Conservation (phyloP, 179 eudicot genomes). For the Corrigiola litoralis region DNA sequence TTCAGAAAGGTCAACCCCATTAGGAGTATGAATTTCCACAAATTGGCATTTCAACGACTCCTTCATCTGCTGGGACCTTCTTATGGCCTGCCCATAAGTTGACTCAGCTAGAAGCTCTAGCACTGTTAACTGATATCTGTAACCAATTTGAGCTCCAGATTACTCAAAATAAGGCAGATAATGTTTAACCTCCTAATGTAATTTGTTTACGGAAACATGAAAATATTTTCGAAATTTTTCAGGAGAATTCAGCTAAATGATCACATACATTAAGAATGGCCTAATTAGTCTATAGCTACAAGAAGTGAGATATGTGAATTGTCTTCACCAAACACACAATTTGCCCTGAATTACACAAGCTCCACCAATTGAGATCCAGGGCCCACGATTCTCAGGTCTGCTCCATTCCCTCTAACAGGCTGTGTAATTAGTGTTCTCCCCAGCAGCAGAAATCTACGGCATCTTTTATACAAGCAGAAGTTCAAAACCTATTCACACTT, state of each 20-base stretch:
- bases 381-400: no score
- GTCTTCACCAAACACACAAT: no score
- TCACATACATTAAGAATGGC: not conserved
- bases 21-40: conserved; percentile 81
- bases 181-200: not conserved
- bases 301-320: no score
- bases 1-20: conserved; percentile 73
- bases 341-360: no score
- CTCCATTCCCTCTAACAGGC: no score
- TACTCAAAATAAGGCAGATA: no score
- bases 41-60: conserved; percentile 47
- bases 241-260: not conserved
- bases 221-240: no score
- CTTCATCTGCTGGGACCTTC: conserved; percentile 47
- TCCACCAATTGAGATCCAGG: no score
- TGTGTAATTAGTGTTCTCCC: not conserved
- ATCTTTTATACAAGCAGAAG: conserved; percentile 3
- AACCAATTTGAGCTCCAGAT: conserved; percentile 20
- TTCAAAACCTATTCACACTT: not conserved
- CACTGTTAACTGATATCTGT: conserved; percentile 74
- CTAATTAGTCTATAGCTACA: not conserved
- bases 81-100: conserved; percentile 31
- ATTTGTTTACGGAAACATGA: no score
- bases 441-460: not conserved
- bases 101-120: conserved; percentile 82